A percentile compares a stretch with the other conserved stretches of the same genome.
phyloP scores from a whole-genome alignment of 1,284 basidiomycete species.

The Ceratobasidium sp. region DNA sequence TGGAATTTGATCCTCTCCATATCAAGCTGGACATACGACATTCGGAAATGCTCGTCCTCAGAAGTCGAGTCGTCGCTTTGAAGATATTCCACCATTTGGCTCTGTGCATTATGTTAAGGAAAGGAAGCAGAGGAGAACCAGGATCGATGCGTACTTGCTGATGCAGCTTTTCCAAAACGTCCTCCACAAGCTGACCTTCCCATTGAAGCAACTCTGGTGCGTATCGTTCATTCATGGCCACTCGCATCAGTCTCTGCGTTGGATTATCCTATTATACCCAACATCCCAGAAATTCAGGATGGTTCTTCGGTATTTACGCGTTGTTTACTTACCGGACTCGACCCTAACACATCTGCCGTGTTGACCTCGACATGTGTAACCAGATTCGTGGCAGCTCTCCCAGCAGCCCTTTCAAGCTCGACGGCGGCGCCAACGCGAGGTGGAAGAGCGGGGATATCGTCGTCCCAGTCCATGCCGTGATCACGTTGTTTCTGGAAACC shows the following conservation, averaged over 20 bases:
- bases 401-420: neutral
- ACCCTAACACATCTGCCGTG: slow-evolving; percentile 22
- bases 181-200: slow-evolving; percentile 75
- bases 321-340: neutral
- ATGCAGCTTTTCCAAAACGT: slow-evolving; percentile 80
- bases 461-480: slow-evolving; percentile 18
- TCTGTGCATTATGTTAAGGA: slow-evolving; percentile 41
- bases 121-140: neutral
- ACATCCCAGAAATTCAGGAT: neutral
- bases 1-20: slow-evolving; percentile 92
- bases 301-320: too few species aligned
- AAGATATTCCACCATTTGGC: slow-evolving; percentile 57
- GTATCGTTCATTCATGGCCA: slow-evolving; percentile 88
- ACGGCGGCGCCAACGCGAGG: slow-evolving; percentile 23
- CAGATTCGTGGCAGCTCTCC: neutral
- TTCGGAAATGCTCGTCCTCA: slow-evolving; percentile 89
- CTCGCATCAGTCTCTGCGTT: slow-evolving; percentile 62
- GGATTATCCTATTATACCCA: slow-evolving; percentile 19
- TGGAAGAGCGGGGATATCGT: slow-evolving; percentile 15
- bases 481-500: too few species aligned
- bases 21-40: slow-evolving; percentile 91
- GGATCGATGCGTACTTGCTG: slow-evolving; percentile 75
- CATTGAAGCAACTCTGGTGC: slow-evolving; percentile 80
- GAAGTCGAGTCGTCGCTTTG: slow-evolving; percentile 79
- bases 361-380: neutral